These are phyloP conservation scores for Sporothrix brunneoviolacea DNA, from an alignment of 2,329 filamentous ascomycete genomes.

Conservation along the genomic window DNA sequence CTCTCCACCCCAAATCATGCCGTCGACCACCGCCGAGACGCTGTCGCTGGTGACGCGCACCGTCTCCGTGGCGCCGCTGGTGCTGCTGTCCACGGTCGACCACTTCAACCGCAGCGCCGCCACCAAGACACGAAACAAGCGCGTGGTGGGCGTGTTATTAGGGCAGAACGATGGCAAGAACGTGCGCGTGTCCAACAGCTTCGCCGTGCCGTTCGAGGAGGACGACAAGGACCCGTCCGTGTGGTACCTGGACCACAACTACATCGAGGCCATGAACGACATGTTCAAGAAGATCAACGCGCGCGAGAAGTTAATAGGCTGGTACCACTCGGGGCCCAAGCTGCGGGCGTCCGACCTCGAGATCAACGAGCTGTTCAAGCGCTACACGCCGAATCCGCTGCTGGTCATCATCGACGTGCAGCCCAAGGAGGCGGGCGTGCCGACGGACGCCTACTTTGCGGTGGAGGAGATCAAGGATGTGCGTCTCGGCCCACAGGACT, in stretches of 20 bases:
- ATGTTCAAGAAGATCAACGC: slow-evolving; percentile 99
- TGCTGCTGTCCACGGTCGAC: slow-evolving; percentile 95
- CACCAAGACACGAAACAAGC: slow-evolving; percentile 74
- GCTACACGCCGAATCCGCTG: slow-evolving; percentile 93
- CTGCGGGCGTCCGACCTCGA: slow-evolving; percentile 92
- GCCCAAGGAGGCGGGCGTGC: slow-evolving; percentile 94
- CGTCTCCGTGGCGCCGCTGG: slow-evolving; percentile 94
- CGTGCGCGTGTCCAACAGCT: slow-evolving; percentile 97
- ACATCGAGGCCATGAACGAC: slow-evolving; percentile 98
- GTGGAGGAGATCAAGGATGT: slow-evolving; percentile 99
- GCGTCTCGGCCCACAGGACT: slow-evolving; percentile 30
- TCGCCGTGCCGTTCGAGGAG: slow-evolving; percentile 97
- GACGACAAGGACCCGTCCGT: slow-evolving; percentile 98
- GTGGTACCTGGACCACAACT: slow-evolving; percentile 99
- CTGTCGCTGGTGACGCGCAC: slow-evolving; percentile 89
- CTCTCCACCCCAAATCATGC: slow-evolving; percentile 54
- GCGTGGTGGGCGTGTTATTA: slow-evolving; percentile 89
- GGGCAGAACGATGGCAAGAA: slow-evolving; percentile 95
- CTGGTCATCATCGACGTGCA: slow-evolving; percentile 98
- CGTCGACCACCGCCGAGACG: slow-evolving; percentile 92
- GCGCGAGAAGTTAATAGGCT: slow-evolving; percentile 96
- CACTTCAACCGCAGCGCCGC: slow-evolving; percentile 91
- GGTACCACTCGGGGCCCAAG: slow-evolving; percentile 98
- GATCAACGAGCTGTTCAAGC: slow-evolving; percentile 99
- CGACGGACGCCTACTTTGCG: slow-evolving; percentile 97